A percentile compares a stretch with the other conserved stretches of the same genome.
Evolutionary conservation across 2,329 filamentous ascomycete species (phyloP).

Genomic region (Pestalotiopsis sp.): DNA sequence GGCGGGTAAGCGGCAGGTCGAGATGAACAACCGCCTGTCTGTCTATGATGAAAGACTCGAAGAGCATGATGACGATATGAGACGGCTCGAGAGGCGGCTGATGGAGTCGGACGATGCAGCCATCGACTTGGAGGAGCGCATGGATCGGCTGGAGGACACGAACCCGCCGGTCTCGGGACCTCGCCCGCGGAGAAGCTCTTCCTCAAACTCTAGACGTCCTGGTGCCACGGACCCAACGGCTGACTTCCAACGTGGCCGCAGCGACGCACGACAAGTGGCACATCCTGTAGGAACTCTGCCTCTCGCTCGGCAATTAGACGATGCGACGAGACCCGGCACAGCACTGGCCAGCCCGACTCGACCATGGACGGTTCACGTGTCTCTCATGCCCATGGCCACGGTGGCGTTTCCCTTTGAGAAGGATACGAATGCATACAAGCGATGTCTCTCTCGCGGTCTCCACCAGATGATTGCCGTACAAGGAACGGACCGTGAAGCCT

Average conservation of each 20-base stretch:
- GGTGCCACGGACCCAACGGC: constrained; percentile 9
- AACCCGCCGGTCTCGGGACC: constrained; percentile 26
- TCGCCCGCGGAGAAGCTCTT: constrained; percentile 27
- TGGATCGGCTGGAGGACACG: constrained; percentile 51
- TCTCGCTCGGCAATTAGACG: neutral
- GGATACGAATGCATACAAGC: constrained; percentile 62
- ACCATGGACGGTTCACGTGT: constrained; percentile 62
- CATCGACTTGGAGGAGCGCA: constrained; percentile 55
- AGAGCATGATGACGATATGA: constrained; percentile 42
- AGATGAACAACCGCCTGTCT: constrained; percentile 39
- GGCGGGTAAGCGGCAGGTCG: constrained; percentile 40
- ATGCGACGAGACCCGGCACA: neutral
- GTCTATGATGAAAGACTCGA: constrained; percentile 44
- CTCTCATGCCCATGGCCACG: constrained; percentile 55
- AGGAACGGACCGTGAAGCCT: constrained; percentile 51
- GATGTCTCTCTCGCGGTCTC: constrained; percentile 61
- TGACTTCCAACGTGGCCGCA: neutral
- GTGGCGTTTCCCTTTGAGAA: constrained; percentile 64
- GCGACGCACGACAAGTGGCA: neutral
- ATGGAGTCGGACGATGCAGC: constrained; percentile 53
- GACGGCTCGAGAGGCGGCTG: constrained; percentile 49
- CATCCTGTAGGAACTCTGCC: neutral
- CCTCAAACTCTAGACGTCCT: constrained; percentile 30
- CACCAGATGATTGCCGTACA: constrained; percentile 59
- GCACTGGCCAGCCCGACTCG: constrained; percentile 4